These are phyloP conservation scores for Colletotrichum lupini DNA, from an alignment of 2,329 filamentous ascomycete species.

Conservation along the genomic window DNA sequence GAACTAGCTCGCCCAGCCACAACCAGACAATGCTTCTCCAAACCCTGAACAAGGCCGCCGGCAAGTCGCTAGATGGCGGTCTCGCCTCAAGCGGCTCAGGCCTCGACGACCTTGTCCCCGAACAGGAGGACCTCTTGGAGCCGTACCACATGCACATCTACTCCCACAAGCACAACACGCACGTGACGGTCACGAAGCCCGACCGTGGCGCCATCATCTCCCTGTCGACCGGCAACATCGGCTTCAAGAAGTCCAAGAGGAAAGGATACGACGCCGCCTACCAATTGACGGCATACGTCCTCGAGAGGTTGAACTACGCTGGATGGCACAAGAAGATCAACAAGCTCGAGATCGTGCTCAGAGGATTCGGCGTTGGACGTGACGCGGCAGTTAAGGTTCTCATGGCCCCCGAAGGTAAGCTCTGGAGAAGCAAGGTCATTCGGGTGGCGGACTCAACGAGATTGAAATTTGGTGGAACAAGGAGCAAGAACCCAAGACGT, in stretches of 20 bases:
- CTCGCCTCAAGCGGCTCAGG: background rate
- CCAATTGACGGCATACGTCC: constrained; percentile 85
- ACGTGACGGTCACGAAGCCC: constrained; percentile 89
- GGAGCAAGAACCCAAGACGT: constrained; percentile 86
- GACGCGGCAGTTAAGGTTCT: constrained; percentile 92
- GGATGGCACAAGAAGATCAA: constrained; percentile 81
- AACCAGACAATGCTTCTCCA: constrained; percentile 54
- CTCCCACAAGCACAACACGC: constrained; percentile 92
- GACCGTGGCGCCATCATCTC: constrained; percentile 83
- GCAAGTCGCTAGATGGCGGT: constrained; percentile 30
- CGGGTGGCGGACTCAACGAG: constrained; percentile 88
- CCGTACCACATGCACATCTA: constrained; percentile 91
- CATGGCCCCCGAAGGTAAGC: constrained; percentile 84
- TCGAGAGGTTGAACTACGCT: constrained; percentile 85
- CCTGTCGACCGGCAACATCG: constrained; percentile 85
- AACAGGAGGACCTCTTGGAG: constrained; percentile 56
- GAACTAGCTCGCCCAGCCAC: constrained; percentile 36
- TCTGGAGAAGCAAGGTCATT: constrained; percentile 78
- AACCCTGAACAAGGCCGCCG: constrained; percentile 45
- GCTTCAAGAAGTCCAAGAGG: constrained; percentile 86
- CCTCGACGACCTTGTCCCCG: constrained; percentile 40
- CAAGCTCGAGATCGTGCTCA: constrained; percentile 81
- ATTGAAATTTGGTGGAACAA: constrained; percentile 94
- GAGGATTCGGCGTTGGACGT: constrained; percentile 87
- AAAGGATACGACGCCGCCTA: constrained; percentile 92